Evolutionary conservation across 805 yeast genomes (phyloP).

Genomic region (Nakazawaea peltata): DNA sequence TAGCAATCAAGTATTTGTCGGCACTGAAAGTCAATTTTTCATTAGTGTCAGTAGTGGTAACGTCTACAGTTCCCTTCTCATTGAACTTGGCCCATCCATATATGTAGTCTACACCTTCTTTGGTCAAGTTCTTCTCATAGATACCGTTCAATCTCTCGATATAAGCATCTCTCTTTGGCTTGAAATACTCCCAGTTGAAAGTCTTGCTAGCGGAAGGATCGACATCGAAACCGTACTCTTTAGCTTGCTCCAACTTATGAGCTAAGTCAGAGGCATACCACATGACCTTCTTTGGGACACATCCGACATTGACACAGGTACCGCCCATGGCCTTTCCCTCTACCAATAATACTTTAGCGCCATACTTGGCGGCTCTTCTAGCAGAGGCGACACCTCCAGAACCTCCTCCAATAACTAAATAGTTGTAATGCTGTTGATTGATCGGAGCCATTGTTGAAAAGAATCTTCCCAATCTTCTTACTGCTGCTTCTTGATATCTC

Average conservation of each 20-base stretch:
- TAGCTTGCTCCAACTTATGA: constrained; percentile 60
- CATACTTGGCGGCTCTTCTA: constrained; percentile 90
- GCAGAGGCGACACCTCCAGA: constrained; percentile 99
- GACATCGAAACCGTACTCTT: constrained; percentile 72
- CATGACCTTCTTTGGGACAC: constrained; percentile 98
- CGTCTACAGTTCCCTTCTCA: constrained; percentile 70
- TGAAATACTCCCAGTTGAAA: constrained; percentile 79
- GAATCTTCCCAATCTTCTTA: constrained; percentile 1
- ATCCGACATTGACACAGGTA: constrained; percentile 98
- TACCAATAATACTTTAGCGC: constrained; percentile 77
- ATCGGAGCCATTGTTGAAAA: constrained; percentile 44
- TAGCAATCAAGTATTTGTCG: constrained; percentile 79
- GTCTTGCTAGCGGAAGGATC: constrained; percentile 44
- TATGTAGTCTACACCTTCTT: constrained; percentile 82
- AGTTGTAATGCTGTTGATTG: constrained; percentile 58
- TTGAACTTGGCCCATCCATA: constrained; percentile 82
- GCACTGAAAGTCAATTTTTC: constrained; percentile 56
- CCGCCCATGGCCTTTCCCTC: constrained; percentile 89
- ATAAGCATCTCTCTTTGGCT: constrained; percentile 89
- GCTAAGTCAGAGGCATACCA: constrained; percentile 97
- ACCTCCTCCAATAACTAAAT: constrained; percentile 96
- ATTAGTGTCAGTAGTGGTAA: constrained; percentile 54
- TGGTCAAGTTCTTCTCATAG: constrained; percentile 77
- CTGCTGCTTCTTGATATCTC: neutral
- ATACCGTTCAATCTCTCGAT: constrained; percentile 83